Conservation (phyloP, 805 yeast genomes). For the Maudiozyma pseudohumilis region DNA sequence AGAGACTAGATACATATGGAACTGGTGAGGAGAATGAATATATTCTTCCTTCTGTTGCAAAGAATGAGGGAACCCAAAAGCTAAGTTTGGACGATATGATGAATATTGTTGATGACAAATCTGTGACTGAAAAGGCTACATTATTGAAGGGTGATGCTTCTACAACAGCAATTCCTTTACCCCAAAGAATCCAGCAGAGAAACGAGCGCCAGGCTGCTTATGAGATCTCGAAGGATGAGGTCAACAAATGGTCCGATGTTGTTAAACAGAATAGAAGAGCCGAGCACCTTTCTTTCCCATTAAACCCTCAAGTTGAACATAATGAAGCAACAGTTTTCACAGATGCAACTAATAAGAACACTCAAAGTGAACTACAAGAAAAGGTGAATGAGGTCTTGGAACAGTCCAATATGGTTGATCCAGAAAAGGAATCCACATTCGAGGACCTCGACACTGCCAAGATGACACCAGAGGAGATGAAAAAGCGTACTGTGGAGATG, state of each 20-base stretch:
- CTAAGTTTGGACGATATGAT: conserved; percentile 69
- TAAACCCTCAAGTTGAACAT: conserved; percentile 33
- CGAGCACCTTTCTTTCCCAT: conserved; percentile 69
- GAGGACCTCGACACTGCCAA: conserved; percentile 80
- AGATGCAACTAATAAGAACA: conserved; percentile 32
- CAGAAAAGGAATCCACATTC: conserved; percentile 68
- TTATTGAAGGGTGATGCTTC: conserved; percentile 33
- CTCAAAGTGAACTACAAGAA: conserved; percentile 53
- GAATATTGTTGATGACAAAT: conserved; percentile 46
- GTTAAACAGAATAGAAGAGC: conserved; percentile 73
- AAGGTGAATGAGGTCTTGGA: conserved; percentile 51
- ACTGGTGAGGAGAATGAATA: conserved; percentile 59
- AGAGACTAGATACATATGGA: conserved; percentile 42
- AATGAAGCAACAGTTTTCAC: conserved; percentile 48
- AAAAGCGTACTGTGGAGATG: conserved; percentile 67
- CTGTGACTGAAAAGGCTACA: conserved; percentile 41
- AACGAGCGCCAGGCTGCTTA: conserved; percentile 85
- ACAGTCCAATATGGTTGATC: conserved; percentile 61
- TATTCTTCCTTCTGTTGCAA: conserved; percentile 44
- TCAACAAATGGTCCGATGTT: conserved; percentile 79
- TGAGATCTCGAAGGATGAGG: conserved; percentile 78
- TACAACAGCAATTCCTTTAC: conserved; percentile 70
- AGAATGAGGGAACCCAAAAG: conserved; percentile 26
- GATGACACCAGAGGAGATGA: conserved; percentile 69
- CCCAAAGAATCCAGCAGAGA: conserved; percentile 75